Evolutionary conservation across 2,329 filamentous ascomycete species (phyloP), one percentile per base, ranked within the genome.

Genomic region (Pseudocercospora vitis): DNA sequence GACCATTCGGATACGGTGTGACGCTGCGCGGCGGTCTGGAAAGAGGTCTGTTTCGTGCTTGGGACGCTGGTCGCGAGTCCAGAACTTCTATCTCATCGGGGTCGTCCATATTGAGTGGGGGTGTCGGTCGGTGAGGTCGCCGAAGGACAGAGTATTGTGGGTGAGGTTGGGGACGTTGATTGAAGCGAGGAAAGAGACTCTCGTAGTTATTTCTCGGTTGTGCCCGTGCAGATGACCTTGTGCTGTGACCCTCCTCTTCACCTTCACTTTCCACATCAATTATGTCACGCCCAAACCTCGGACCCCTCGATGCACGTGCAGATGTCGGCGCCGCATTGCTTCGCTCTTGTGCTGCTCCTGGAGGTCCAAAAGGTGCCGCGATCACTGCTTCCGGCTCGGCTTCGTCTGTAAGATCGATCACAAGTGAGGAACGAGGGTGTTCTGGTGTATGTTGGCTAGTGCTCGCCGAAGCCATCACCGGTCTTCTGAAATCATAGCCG

Each of bases 401-500:
- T 7, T 65, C 59, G 23, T 53, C 61, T 26, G 73, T 75, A 37
- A 74, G 65, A 56, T 75, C 70, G 46, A 76, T 71, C 3, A 72
- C 58, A 26, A 52, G 21, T 42, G 40, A 51, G 49, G 26, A 14
- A 35, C 55, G 19, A 49, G 50, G 24, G 29, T 33, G 29, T 21
- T 39, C 31, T 32, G 32, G 45, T 18, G 28, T 39, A 12, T 47
- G 53, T 52, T 14, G 32, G 26, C 18, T 40, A 29, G 24, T 45
- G 42, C 42, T 45, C 35, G 46, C 53, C 26, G 53, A 32, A 29
- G 69, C 73, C 69, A 74, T 72, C 12, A 73, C 68, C 1, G 81
- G 81, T 55, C 79, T 72, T 54, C 81, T 72, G 57, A 74, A 79
- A 58, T 84, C 81, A 39, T 76, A 70, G 3, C 81, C 80, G 69